Evolutionary conservation across 768 basidiomycete genomes (phyloP), one percentile per base, ranked within the genome.

Genomic region (Mycena belliarum): DNA sequence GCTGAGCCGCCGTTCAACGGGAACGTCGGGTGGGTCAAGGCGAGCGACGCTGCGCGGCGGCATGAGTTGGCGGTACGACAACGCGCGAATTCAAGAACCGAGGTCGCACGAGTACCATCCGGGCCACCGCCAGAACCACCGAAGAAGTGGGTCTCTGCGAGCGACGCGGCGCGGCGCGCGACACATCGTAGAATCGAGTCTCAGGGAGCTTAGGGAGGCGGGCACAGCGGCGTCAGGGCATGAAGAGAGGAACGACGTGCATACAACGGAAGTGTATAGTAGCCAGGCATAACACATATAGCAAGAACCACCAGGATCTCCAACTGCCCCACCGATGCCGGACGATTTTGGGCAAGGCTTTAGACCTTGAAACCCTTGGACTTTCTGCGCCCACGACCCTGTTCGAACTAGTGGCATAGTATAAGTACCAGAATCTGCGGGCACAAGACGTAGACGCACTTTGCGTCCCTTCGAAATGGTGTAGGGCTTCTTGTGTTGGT

Each of bases 401-500:
- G 88, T 82, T 99, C 96, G 89, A 97, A 96, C 88, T 88, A 45
- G 32, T 33, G 8, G 41, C 55, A 52, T 25, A n/a, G 56, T 41
- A 53, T 59, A 8, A 52, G 52, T 51, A 47, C 50, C 14, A 24
- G 21, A 32, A 12, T 32, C 29, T 16, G 12, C 32, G 21, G 1
- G 35, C 9, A 10, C 24, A 9, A 4, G 10, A 16, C 10, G 40
- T 10, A 6, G 32, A 14, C 75, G 40, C 68, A 88, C 87, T 78
- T 97, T 98, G 85, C 95, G 91, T 62, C 97, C 96, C 82, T 96
- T 97, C 73, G 93, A 95, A 69, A 79, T 82, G 45, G 95, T 91
- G 80, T 94, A 91, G 46, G 97, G 97, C 80, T 95, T 97, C 84
- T 96, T 98, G 88, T 97, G 82, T 79, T 98, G 93, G 88, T 95